Conservation (phyloP, 1,284 basidiomycete genomes). For the Irpex sp. region DNA sequence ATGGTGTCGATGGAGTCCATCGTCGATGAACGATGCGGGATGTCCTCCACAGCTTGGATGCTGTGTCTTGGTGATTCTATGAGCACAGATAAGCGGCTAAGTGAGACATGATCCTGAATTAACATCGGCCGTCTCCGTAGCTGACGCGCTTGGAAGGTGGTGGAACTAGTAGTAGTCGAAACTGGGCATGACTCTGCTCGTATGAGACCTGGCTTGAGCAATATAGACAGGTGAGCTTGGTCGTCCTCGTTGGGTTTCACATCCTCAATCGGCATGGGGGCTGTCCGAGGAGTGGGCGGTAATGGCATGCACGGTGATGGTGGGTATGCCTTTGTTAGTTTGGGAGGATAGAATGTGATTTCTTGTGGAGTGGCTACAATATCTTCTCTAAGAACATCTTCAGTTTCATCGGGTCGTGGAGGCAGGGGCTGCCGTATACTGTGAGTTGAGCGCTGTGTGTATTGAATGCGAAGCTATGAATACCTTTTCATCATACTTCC, state of each 20-base stretch:
- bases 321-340: conserved; percentile 25
- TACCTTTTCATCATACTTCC: conserved; percentile 1
- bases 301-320: conserved; percentile 42
- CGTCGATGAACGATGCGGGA: conserved; percentile 30
- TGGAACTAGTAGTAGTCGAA: conserved; percentile 7
- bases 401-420: background rate
- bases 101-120: conserved; percentile 37
- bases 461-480: no score
- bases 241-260: background rate
- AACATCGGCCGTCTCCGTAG: conserved; percentile 34
- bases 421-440: conserved; percentile 3
- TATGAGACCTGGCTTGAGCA: background rate
- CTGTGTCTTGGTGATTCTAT: conserved; percentile 31
- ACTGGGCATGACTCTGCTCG: background rate
- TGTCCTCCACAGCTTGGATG: conserved; percentile 31
- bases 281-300: conserved; percentile 29
- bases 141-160: conserved; percentile 20
- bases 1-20: conserved; percentile 22
- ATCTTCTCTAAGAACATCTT: conserved; percentile 2
- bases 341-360: conserved; percentile 16
- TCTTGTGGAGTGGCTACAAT: conserved; percentile 6
- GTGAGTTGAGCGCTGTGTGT: background rate
- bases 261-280: conserved; percentile 4
- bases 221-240: no score
- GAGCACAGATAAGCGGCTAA: conserved; percentile 36